Conservation (phyloP, 192 early-diverging fungal species). For the Linderina pennispora region DNA sequence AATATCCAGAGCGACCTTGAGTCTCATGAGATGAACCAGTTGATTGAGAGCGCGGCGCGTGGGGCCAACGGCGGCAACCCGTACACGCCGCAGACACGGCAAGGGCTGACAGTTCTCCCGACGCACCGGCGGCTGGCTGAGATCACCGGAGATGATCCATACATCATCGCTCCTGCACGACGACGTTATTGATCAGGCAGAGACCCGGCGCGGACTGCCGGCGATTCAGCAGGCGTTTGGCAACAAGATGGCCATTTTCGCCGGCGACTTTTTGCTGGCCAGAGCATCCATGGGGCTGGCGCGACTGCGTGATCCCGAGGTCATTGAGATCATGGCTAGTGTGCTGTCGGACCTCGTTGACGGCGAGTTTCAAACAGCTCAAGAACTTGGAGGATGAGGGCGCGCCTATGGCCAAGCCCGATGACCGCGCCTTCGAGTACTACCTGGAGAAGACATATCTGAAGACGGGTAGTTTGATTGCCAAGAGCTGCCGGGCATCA, state of each 20-base stretch:
- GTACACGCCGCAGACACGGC: conserved; percentile 18
- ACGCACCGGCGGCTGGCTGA: conserved; percentile 90
- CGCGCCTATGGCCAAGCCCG: conserved; percentile 28
- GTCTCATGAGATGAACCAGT: conserved; percentile 20
- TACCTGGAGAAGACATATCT: conserved; percentile 94
- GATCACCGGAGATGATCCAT: conserved; percentile 98
- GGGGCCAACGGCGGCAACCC: conserved; percentile 29
- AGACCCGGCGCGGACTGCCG: conserved; percentile 66
- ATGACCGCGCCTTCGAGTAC: conserved; percentile 66
- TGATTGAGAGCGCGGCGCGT: conserved; percentile 25
- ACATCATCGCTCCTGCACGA: conserved; percentile 94
- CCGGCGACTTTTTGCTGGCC: conserved; percentile 89
- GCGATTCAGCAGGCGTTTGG: conserved; percentile 86
- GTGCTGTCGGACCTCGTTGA: conserved; percentile 92
- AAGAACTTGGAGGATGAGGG: conserved; percentile 56
- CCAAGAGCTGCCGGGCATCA: conserved; percentile 83
- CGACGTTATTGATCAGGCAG: conserved; percentile 80
- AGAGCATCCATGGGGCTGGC: conserved; percentile 88
- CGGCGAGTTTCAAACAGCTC: conserved; percentile 97
- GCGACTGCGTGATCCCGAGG: conserved; percentile 81
- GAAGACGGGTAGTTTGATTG: conserved; percentile 93
- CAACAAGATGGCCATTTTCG: conserved; percentile 96
- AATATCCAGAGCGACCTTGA: conserved; percentile 32
- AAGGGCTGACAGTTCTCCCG: conserved; percentile 59
- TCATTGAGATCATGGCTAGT: conserved; percentile 87